Conservation (phyloP, 2,329 filamentous ascomycete genomes). For the Zopfia rhizophila region DNA sequence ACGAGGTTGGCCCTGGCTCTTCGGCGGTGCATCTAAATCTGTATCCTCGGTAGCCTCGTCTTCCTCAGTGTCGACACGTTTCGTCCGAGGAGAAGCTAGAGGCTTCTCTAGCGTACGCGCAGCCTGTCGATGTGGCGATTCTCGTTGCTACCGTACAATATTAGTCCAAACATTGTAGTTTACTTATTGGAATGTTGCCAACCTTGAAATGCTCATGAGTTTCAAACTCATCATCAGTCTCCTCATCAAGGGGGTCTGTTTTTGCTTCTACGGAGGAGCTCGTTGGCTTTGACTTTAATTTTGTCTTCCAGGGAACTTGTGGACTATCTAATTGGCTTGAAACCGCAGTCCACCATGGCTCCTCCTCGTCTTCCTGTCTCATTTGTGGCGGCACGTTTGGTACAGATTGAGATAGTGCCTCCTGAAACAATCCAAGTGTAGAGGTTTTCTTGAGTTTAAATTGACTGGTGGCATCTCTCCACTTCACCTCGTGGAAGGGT, state of each 20-base stretch:
- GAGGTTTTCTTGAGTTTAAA: conserved; percentile 35
- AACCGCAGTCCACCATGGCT: conserved; percentile 35
- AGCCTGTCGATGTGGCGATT: conserved; percentile 28
- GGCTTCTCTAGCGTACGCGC: conserved; percentile 1
- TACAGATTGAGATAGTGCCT: conserved; percentile 41
- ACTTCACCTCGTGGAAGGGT: conserved; percentile 62
- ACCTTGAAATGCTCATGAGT: conserved; percentile 46
- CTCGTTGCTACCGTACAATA: conserved; percentile 29
- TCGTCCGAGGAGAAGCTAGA: neutral
- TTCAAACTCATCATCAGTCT: conserved; percentile 51
- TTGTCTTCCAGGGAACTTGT: conserved; percentile 23
- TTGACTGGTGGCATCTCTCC: conserved; percentile 49
- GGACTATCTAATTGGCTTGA: conserved; percentile 19
- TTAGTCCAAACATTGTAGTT: conserved; percentile 1
- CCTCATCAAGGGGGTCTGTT: conserved; percentile 35
- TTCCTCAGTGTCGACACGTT: neutral
- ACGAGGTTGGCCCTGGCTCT: conserved; percentile 17
- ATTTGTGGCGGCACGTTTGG: conserved; percentile 38
- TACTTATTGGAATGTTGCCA: conserved; percentile 3
- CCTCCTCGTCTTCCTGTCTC: conserved; percentile 25
- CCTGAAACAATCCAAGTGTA: conserved; percentile 45
- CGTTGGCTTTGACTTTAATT: too few relatives aligned
- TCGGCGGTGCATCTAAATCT: conserved; percentile 50
- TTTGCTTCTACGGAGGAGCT: conserved; percentile 11
- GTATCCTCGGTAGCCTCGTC: conserved; percentile 40